A percentile compares a stretch with the other conserved stretches of the same genome.
These are phyloP conservation scores for Viola odorata DNA, from an alignment of 345 rosid genomes.

Conservation along the genomic window DNA sequence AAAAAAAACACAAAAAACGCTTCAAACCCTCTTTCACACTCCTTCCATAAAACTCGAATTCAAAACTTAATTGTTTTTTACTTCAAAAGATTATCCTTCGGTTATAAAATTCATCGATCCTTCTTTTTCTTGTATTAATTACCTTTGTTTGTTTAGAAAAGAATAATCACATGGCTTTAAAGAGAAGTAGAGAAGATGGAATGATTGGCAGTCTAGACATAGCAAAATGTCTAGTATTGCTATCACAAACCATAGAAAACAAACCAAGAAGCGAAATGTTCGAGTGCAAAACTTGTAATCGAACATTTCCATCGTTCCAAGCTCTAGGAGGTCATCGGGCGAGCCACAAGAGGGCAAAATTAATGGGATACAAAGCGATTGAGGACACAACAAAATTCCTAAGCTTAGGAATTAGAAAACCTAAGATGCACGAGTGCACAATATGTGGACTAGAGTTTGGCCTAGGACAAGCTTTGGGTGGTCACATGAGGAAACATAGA, in stretches of 20 bases:
- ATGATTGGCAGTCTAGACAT: slow-evolving; percentile 39
- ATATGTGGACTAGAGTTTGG: slow-evolving; percentile 59
- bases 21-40: too few species aligned
- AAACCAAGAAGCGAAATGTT: slow-evolving; percentile 18
- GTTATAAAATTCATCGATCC: too few species aligned
- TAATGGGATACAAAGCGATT: slow-evolving; percentile 6
- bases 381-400: slow-evolving; percentile 2
- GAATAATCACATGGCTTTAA: slow-evolving; percentile 20
- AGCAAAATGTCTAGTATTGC: slow-evolving; percentile 37
- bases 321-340: slow-evolving; percentile 79
- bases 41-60: too few species aligned
- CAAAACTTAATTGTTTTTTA: too few species aligned
- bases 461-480: slow-evolving; percentile 46
- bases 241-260: slow-evolving; percentile 31
- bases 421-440: slow-evolving; percentile 44
- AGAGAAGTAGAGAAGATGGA: slow-evolving; percentile 39
- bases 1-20: too few species aligned
- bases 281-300: slow-evolving; percentile 67
- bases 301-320: slow-evolving; percentile 60
- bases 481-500: slow-evolving; percentile 56
- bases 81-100: too few species aligned
- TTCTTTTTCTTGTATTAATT: neutral
- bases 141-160: neutral
- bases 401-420: slow-evolving; percentile 9
- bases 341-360: slow-evolving; percentile 57